Evolutionary conservation across 352 stramenopile species (phyloP), one percentile per base, ranked within the genome.

Genomic region (Pseudoperonospora humuli): DNA sequence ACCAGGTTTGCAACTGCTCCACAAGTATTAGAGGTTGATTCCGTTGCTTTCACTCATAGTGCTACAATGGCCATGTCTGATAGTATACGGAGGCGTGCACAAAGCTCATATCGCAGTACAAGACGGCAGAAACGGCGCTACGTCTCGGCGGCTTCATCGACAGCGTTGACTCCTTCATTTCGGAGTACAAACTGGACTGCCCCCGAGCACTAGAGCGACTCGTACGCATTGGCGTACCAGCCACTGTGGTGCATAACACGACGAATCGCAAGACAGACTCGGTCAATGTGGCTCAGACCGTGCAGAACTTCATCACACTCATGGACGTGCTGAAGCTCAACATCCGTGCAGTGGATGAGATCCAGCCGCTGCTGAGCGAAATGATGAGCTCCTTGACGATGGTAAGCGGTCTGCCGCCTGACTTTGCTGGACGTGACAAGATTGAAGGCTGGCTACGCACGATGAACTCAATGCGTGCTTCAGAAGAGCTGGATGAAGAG

Each of bases 281-380:
- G 29, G 84, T 95, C 51, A 90, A 88, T 64, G 94, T 94, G 21
- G 91, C 94, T 3, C 93, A 98, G 62, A 97, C 93, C 15, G 93
- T 91, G 40, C 90, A 98, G 76, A 86, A 94, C 62, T 98, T 98
- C 57, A 99, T 99, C 69, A 99, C 95, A 17, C 72, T 96, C 39
- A 98, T 98, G 93, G 96, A 99, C 64, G 90, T 95, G 29, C 84
- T 99, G 33, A 97, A 98, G 61, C 77, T 99, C 32, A 96, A 97
- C 59, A 95, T 98, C 58, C 83, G 94, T 33, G 95, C 94, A 5
- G 95, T 98, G 33, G 95, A 98, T 68, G 95, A 98, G 66, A 86
- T 99, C 38, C 95, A 98, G 69, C 96, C 95, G 38, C 61, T 98
- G 34, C 59, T 99, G 48, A 96, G 80, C 49, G 95, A 98, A 68